Base-by-base conservation (phyloP, 352 stramenopile genomes). In the Pythium grandisporangium region DNA sequence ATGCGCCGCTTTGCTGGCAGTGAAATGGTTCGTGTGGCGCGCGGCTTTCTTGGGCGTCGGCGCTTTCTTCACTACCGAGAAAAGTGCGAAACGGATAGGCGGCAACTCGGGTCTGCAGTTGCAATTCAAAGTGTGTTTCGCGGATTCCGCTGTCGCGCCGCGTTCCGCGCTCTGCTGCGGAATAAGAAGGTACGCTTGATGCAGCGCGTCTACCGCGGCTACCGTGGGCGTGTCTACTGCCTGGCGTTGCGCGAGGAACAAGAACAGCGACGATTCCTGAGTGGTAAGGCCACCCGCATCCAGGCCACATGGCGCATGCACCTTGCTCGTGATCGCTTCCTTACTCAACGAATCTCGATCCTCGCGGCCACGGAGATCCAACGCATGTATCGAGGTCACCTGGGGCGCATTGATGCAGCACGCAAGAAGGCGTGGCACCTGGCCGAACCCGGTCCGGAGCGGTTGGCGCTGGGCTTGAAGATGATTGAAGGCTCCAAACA, bases 401-500 rank as follows among this genome's bases (percentile, higher is more conserved):
- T 94, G 1, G 92, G 80, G 2, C 70, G 91, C 12, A 42, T 66
- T 8, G 66, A 84, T 19, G 79, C 72, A 14, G 39, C 40, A 24
- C 61, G 71, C 1, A 88, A 84, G 53, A 76, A 78, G n/a, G 59
- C 84, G 33, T 97, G 90, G 90, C 70, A 82, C n/a, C 64, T 78
- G 26, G 75, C 89, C 3, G 64, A 81, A 21, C 85, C 89, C 3
- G 91, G 91, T 21, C 79, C 90, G 11, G 85, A 96, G 55, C 66
- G 91, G 14, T 55, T 98, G 14, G 69, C 87, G 33, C 65, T 97
- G 22, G 91, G 91, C 3, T 53, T 97, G 6, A 55, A 84, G 35
- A 70, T 97, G 42, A 96, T 97, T 37, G 90, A 97, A 52, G 86
- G 91, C 29, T 95, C 84, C 4, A 97, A 97, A 49, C 72, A 86